These are phyloP conservation scores for Neoboletus subvelutipes DNA, from an alignment of 768 basidiomycete genomes.

Conservation along the genomic window DNA sequence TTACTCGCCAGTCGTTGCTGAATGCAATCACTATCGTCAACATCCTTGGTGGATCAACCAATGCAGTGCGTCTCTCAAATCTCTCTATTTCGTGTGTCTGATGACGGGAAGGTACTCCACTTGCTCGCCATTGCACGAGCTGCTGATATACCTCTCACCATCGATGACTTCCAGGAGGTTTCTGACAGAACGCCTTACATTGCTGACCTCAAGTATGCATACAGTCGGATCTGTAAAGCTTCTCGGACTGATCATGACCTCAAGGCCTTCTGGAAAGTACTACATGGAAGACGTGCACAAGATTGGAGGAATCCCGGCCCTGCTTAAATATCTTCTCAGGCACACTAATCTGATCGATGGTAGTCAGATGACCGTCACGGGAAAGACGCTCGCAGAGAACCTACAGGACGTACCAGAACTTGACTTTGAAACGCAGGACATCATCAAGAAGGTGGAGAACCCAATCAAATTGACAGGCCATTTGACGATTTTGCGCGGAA, in stretches of 20 bases:
- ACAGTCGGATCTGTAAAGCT: constrained; percentile 2
- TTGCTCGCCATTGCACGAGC: constrained; percentile 83
- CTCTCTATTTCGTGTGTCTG: constrained; percentile 1
- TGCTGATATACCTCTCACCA: constrained; percentile 67
- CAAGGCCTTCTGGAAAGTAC: constrained; percentile 79
- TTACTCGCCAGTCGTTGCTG: constrained; percentile 70
- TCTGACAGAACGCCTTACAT: constrained; percentile 81
- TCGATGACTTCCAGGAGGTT: constrained; percentile 85
- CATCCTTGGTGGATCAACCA: constrained; percentile 84
- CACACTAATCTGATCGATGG: constrained; percentile 80
- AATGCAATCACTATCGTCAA: constrained; percentile 83
- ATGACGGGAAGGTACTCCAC: constrained; percentile 63
- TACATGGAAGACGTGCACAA: constrained; percentile 90
- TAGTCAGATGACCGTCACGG: constrained; percentile 84
- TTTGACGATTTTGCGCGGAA: constrained; percentile 84
- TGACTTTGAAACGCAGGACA: constrained; percentile 71
- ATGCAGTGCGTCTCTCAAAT: constrained; percentile 55
- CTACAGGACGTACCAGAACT: constrained; percentile 73
- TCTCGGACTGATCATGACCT: constrained; percentile 3
- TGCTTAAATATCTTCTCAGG: constrained; percentile 81
- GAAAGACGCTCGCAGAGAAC: constrained; percentile 87
- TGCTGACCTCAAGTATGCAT: constrained; percentile 70
- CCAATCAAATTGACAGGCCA: constrained; percentile 90
- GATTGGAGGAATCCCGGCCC: constrained; percentile 80
- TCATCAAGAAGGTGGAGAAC: constrained; percentile 67